Conservation (phyloP, 2,329 filamentous ascomycete genomes). For the Fusarium vanettenii region DNA sequence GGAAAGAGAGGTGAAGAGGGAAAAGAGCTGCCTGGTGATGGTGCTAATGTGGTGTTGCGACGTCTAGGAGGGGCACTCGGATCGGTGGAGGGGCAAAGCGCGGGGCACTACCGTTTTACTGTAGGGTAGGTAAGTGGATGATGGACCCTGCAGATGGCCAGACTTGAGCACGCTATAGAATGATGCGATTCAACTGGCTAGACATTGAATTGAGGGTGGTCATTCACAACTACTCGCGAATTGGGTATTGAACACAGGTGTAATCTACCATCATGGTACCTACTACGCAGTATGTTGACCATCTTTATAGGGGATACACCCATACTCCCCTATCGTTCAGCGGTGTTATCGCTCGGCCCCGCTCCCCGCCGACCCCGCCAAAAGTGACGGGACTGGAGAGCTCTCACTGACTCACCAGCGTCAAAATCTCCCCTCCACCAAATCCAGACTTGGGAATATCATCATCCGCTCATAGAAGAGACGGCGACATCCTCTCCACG, state of each 20-base stretch:
- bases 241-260: not conserved
- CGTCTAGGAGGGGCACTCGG: conserved; percentile 8
- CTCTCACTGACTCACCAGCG: conserved; percentile 35
- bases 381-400: conserved; percentile 12
- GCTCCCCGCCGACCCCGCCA: conserved; percentile 41
- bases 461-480: conserved; percentile 14
- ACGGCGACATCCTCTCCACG: not conserved
- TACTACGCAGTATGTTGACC: not conserved
- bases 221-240: not conserved
- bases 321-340: not conserved
- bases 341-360: conserved; percentile 25
- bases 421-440: conserved; percentile 40
- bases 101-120: conserved; percentile 18
- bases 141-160: not conserved
- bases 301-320: not conserved
- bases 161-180: conserved; percentile 21
- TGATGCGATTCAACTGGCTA: conserved; percentile 29
- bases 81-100: conserved; percentile 36
- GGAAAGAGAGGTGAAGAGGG: not conserved
- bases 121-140: conserved; percentile 27
- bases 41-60: not conserved
- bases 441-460: conserved; percentile 32
- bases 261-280: not conserved
- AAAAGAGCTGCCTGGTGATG: not conserved
- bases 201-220: not conserved